Conservation (phyloP, 2,329 filamentous ascomycete genomes). For the Colletotrichum abscissum region DNA sequence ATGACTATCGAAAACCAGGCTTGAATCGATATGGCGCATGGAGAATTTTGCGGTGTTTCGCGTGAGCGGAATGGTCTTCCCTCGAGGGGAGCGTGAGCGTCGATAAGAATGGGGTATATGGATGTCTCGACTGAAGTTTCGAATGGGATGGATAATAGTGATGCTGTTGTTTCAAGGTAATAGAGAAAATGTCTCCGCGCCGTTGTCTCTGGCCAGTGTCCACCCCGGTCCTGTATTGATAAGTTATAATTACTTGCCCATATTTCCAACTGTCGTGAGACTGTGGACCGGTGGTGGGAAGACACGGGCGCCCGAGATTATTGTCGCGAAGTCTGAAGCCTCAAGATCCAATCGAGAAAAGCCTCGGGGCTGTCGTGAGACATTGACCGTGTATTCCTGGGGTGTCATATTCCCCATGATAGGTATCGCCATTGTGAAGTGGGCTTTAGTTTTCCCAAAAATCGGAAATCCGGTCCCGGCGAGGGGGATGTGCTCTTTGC, state of each 20-base stretch:
- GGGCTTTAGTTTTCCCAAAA: neutral
- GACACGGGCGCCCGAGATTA: neutral
- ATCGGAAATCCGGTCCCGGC: slow-evolving; percentile 24
- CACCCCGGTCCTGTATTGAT: slow-evolving; percentile 19
- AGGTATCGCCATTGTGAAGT: slow-evolving; percentile 18
- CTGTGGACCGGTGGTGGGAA: neutral
- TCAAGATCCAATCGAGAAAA: neutral
- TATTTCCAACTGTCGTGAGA: slow-evolving; percentile 20
- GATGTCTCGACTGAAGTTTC: slow-evolving; percentile 14
- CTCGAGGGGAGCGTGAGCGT: slow-evolving; percentile 28
- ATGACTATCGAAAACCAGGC: neutral
- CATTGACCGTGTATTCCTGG: slow-evolving; percentile 26
- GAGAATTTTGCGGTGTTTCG: slow-evolving; percentile 38
- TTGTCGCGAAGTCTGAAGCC: neutral
- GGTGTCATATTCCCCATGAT: neutral
- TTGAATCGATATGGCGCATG: slow-evolving; percentile 10
- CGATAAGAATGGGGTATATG: slow-evolving; percentile 31
- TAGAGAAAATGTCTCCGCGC: neutral
- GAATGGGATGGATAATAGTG: neutral
- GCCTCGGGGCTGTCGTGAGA: slow-evolving; percentile 31
- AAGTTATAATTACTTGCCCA: slow-evolving; percentile 20
- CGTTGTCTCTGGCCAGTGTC: neutral
- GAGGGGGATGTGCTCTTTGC: slow-evolving; percentile 28
- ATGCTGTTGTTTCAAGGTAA: neutral
- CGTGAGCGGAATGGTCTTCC: slow-evolving; percentile 46